Percentiles rank a stretch among this genome's conserved stretches.
Evolutionary conservation across 306 rosid species (phyloP).

Genomic region (Vachellia pachyceras): DNA sequence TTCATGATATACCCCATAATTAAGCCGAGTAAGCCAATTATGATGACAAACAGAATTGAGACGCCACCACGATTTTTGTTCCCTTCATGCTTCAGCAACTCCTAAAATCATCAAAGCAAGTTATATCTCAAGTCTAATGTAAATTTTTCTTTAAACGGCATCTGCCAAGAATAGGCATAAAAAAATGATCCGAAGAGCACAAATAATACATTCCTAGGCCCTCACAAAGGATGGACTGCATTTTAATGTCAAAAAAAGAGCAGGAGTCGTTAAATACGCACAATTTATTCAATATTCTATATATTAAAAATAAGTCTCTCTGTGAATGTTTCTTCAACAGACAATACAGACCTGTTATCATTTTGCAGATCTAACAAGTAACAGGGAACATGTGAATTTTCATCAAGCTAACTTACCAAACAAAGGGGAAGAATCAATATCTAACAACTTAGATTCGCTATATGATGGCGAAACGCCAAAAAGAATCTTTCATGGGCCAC

Average conservation of each 20-base stretch:
- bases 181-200: not conserved
- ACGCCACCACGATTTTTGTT: slow-evolving; percentile 71
- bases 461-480: not conserved
- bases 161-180: slow-evolving; percentile 5
- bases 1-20: slow-evolving; percentile 78
- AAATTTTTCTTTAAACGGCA: not conserved
- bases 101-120: slow-evolving; percentile 54
- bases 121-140: slow-evolving; percentile 8
- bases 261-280: not conserved
- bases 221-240: slow-evolving; percentile 11
- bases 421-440: not conserved
- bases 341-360: not conserved
- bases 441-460: slow-evolving; percentile 2
- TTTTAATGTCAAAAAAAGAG: slow-evolving; percentile 19
- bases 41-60: slow-evolving; percentile 60
- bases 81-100: slow-evolving; percentile 73
- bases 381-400: not conserved
- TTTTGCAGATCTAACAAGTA: slow-evolving; percentile 8
- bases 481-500: not conserved
- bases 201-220: slow-evolving; percentile 1
- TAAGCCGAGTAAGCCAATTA: slow-evolving; percentile 71
- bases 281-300: not conserved
- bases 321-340: slow-evolving; percentile 9
- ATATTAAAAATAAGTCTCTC: not conserved
- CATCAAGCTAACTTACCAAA: slow-evolving; percentile 6